A percentile compares a stretch with the other conserved stretches of the same genome.
phyloP scores from a whole-genome alignment of 2,329 filamentous ascomycete genomes.

The Hirsutella thompsonii region DNA sequence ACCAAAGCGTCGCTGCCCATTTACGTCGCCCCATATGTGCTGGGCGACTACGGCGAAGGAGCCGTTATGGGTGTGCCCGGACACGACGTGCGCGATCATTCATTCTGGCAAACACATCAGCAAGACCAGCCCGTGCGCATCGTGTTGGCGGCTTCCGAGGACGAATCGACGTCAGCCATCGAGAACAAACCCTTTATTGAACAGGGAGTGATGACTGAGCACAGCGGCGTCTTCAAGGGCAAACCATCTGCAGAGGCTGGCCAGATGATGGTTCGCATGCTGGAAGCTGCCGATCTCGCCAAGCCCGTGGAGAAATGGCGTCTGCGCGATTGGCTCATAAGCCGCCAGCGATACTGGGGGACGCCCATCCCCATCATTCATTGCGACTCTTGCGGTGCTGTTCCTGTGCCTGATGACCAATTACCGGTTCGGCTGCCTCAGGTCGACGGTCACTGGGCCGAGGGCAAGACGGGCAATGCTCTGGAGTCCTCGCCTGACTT shows the following conservation, averaged over 20 bases:
- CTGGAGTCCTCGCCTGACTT: conserved; percentile 60
- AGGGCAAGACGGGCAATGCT: conserved; percentile 62
- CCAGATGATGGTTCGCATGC: conserved; percentile 42
- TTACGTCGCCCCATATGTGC: conserved; percentile 73
- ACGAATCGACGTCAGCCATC: conserved; percentile 30
- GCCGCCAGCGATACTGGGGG: conserved; percentile 87
- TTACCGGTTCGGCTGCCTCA: conserved; percentile 66
- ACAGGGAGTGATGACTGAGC: conserved; percentile 53
- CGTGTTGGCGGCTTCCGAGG: conserved; percentile 43
- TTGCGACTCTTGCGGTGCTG: conserved; percentile 61
- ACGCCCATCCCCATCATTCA: conserved; percentile 83
- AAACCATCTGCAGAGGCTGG: conserved; percentile 51
- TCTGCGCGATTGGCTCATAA: conserved; percentile 80
- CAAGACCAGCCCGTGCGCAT: conserved; percentile 45
- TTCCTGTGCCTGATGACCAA: conserved; percentile 64
- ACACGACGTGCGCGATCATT: conserved; percentile 66
- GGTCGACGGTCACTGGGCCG: conserved; percentile 54
- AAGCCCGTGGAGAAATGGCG: conserved; percentile 61
- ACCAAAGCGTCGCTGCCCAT: conserved; percentile 52
- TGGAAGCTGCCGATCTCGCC: conserved; percentile 44
- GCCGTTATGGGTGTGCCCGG: conserved; percentile 88
- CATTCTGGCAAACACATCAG: conserved; percentile 66
- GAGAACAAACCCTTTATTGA: conserved; percentile 44
- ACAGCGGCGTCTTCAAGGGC: conserved; percentile 52
- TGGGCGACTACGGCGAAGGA: conserved; percentile 75